Evolutionary conservation across 202 grass and related monocot genomes (phyloP), one percentile per base, ranked within the genome.

Genomic region (Cymbopogon flexuosus): DNA sequence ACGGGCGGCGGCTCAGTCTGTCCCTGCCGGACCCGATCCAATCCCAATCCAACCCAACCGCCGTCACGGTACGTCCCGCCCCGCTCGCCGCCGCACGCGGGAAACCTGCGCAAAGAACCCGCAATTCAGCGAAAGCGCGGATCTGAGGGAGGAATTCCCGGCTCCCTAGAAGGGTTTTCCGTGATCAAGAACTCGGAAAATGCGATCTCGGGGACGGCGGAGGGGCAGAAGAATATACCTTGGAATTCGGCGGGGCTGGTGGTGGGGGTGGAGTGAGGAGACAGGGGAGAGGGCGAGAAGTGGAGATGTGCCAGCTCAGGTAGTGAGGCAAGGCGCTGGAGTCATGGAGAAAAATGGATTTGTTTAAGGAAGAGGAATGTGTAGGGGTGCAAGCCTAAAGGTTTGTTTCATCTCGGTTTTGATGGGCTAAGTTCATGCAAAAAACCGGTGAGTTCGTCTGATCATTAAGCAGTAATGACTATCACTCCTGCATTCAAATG

Each of bases 51-150:
- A 78, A 73, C 18, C 68, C 77, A 51, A 37, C 9, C 46, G 33
- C 15, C 47, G 16, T 52, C 47, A 15, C 22, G 27, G 27, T 27
- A 27, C 18, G 45, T 8, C 58, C 2, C 59, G 24, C 4, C 41
- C 18, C 13, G 45, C 40, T 36, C 30, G 60, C 35, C 72, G 62
- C 62, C 41, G 31, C 56, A 35, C 57, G 76, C 57, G 58, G 81
- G 36, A 51, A 77, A 73, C 82, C 78, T 85, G 87, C 83, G 70
- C 22, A 71, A 88, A 77, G 56, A 49, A 77, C 37, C 19, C 10
- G 56, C 64, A 81, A 72, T 85, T 81, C 77, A 89, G 77, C 34
- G 83, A 22, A 70, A 70, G 65, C n/a, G 42, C 43, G 87, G 87
- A 89, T 85, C 87, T 89, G 78, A 39, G 14, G 52, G 19, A 81